Conservation (phyloP, 2,329 filamentous ascomycete genomes). For the Fusarium subtropicale region DNA sequence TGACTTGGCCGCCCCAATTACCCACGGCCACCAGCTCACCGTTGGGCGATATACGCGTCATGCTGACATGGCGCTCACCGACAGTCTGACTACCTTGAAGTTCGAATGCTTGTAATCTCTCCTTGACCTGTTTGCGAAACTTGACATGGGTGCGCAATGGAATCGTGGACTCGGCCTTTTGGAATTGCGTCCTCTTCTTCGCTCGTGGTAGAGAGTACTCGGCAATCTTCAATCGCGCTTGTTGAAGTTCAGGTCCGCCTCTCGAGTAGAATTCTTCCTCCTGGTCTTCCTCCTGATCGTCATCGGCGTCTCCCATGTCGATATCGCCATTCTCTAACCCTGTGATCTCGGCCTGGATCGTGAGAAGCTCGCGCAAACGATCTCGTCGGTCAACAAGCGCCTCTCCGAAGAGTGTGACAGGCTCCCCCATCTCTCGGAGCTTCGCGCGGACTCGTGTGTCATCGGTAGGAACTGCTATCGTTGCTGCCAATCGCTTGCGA, state of each 20-base stretch:
- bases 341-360: slow-evolving; percentile 74
- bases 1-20: slow-evolving; percentile 92
- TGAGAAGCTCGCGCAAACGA: slow-evolving; percentile 83
- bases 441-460: slow-evolving; percentile 85
- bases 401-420: slow-evolving; percentile 94
- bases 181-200: slow-evolving; percentile 78
- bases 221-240: slow-evolving; percentile 83
- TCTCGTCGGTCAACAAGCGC: slow-evolving; percentile 87
- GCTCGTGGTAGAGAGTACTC: slow-evolving; percentile 86
- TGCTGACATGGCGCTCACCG: slow-evolving; percentile 89
- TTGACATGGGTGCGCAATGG: slow-evolving; percentile 91
- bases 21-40: slow-evolving; percentile 87
- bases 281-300: slow-evolving; percentile 75
- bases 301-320: slow-evolving; percentile 70
- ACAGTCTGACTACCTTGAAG: slow-evolving; percentile 94
- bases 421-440: slow-evolving; percentile 89
- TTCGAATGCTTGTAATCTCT: slow-evolving; percentile 83
- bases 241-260: slow-evolving; percentile 78
- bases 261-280: slow-evolving; percentile 97
- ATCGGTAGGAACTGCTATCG: slow-evolving; percentile 92
- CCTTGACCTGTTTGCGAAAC: slow-evolving; percentile 89
- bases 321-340: slow-evolving; percentile 68
- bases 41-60: slow-evolving; percentile 89
- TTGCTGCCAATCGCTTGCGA: slow-evolving; percentile 87
- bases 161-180: slow-evolving; percentile 84